Evolutionary conservation across 2,329 filamentous ascomycete genomes (phyloP), one percentile per base, ranked within the genome.

Genomic region (Fusarium sp.): DNA sequence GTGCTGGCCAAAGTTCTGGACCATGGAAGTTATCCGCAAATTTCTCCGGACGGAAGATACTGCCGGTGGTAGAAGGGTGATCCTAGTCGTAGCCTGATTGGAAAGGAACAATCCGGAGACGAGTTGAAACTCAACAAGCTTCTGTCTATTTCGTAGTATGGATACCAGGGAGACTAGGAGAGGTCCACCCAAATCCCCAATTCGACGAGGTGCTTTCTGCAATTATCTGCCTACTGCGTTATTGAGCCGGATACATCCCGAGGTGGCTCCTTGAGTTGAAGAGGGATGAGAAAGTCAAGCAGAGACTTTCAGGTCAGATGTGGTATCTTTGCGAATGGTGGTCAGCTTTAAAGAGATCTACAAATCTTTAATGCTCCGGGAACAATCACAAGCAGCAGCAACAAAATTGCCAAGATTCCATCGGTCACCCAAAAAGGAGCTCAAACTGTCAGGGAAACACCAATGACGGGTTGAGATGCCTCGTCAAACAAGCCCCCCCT

Each of bases 1-100:
- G 22, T 22, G 47, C 16, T 38, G 34, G 20, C 42, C 12, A 27
- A 27, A 20, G 18, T 25, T 38, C 16, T 52, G 27, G n/a, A 40
- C 29, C 51, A 40, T 30, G 29, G 29, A 24, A 56, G 22, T 38
- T 18, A 46, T 20, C 46, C 57, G 55, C 24, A n/a, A 60, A 45
- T 70, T 67, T 67, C 67, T 63, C 56, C 49, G 47, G 57, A 32
- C 59, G 43, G 56, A 56, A 68, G 47, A 66, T 22, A 16, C 30
- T 66, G 54, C 54, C 62, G 57, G 34, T 11, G 62, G 27, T 22
- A 49, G 25, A 54, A 61, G 24, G 62, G 46, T 29, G 29, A 66
- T 38, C 62, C 63, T 18, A 29, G 47, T 44, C 47, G 52, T 54
- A 52, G 51, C 55, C 66, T 45, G 32, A 64, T 63, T 61, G 54